Evolutionary conservation across 805 yeast genomes (phyloP).

Genomic region (Kluyveromyces nonfermentans): DNA sequence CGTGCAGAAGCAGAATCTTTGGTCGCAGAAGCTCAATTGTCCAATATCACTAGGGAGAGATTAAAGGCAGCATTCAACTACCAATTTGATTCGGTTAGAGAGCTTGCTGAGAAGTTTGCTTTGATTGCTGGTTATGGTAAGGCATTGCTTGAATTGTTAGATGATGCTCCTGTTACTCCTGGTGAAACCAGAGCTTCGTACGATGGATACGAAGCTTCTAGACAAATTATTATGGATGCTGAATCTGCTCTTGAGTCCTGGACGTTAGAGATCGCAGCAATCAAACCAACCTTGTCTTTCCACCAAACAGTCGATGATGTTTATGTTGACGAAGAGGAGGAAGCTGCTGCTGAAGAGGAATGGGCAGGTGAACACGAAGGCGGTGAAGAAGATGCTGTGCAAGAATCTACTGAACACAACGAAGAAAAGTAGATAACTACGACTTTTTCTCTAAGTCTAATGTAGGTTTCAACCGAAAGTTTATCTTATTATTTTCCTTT

Average conservation of each 20-base stretch:
- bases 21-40: constrained; percentile 97
- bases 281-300: constrained; percentile 85
- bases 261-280: constrained; percentile 93
- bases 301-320: constrained; percentile 64
- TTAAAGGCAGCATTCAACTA: constrained; percentile 94
- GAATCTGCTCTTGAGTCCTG: constrained; percentile 92
- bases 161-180: constrained; percentile 95
- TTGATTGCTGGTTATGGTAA: constrained; percentile 98
- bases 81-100: constrained; percentile 93
- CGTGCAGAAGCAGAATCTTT: constrained; percentile 98
- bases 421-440: background rate
- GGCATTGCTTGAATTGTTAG: constrained; percentile 89
- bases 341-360: constrained; percentile 31
- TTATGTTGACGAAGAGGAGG: constrained; percentile 41
- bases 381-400: constrained; percentile 40
- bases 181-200: constrained; percentile 98
- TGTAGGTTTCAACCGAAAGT: background rate
- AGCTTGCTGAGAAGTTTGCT: constrained; percentile 91
- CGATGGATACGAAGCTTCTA: constrained; percentile 96
- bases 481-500: background rate
- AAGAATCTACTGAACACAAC: constrained; percentile 96
- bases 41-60: constrained; percentile 96
- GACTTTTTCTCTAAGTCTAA: background rate
- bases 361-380: constrained; percentile 20
- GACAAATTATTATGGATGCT: constrained; percentile 94